Base-by-base conservation (phyloP, 225 moss, liverwort and hornwort species). In the Sphagnum contortum region DNA sequence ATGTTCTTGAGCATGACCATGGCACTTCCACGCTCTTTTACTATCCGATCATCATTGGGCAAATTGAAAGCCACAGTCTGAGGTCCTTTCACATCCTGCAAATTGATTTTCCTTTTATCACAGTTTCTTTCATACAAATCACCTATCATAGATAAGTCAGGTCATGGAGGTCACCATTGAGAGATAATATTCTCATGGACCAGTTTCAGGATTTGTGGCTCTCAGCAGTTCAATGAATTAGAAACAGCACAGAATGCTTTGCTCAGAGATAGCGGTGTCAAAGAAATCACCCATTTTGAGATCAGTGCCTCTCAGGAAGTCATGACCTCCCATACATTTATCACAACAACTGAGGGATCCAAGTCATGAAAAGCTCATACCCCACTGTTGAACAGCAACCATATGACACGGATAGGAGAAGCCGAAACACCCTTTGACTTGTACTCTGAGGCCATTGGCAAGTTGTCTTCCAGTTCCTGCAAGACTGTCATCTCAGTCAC, bases 21-120 rank as follows among this genome's bases (percentile, higher is more conserved):
- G 55, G 95, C 95, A 63, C 90, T 90, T 76, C 95, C 95, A 51
- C 81, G 86, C 44, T 87, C 92, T 74, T 90, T 88, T 79, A 92
- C 83, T 56, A 96, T 96, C 63, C 88, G 80, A 72, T 90, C 92
- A 73, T 96, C 92, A 76, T 96, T 96, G 57, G 95, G 95, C 69
- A 96, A 74, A 67, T 96, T 96, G 80, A 96, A 96, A 44, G 95
- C 95, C 72, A 96, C 92, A 64, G 95, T 96, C 77, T 96, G 95
- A 66, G 88, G 83, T 63, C 95, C 95, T 62, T 96, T 96, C 60
- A 79, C 88, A 71, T 96, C 95, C 95, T 96, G 83, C 76, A 77
- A 46, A 57, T 60, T 62, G 52, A 52, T 52, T 9, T 5, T 52
- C 9, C 29, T 29, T 29, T 29, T 29, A 29, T 29, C 29, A 29